phyloP scores from a whole-genome alignment of 2,329 filamentous ascomycete genomes.

The Ceratocystis papillata region DNA sequence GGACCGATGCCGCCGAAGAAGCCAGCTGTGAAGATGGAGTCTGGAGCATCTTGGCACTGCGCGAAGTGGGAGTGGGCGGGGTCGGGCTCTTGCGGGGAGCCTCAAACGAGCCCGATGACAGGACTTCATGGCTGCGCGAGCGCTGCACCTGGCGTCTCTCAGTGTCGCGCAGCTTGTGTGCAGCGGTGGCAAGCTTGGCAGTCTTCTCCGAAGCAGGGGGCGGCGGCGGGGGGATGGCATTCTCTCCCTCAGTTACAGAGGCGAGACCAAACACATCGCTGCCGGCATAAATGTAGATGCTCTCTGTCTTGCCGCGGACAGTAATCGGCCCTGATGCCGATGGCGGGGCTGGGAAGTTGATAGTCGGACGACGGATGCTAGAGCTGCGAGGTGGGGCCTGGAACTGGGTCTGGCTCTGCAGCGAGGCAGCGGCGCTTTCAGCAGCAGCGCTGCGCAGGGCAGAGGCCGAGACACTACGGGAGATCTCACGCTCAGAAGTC shows the following conservation, averaged over 20 bases:
- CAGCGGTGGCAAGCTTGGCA: slow-evolving; percentile 24
- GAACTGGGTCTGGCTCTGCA: background rate
- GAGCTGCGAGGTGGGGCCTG: slow-evolving; percentile 29
- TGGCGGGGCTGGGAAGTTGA: slow-evolving; percentile 23
- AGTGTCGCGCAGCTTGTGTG: slow-evolving; percentile 28
- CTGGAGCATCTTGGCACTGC: slow-evolving; percentile 28
- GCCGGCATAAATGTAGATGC: slow-evolving; percentile 58
- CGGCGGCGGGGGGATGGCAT: background rate
- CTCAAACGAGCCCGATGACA: slow-evolving; percentile 32
- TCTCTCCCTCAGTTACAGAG: slow-evolving; percentile 47
- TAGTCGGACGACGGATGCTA: slow-evolving; percentile 26
- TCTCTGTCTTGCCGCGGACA: slow-evolving; percentile 43
- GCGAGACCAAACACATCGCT: slow-evolving; percentile 56
- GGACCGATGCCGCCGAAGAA: slow-evolving; percentile 6
- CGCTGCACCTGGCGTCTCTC: slow-evolving; percentile 38
- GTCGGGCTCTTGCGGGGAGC: slow-evolving; percentile 19
- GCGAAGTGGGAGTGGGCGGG: slow-evolving; percentile 7
- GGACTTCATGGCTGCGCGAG: slow-evolving; percentile 42
- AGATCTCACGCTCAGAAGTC: background rate
- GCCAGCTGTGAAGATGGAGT: slow-evolving; percentile 1
- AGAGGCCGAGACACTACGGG: slow-evolving; percentile 39
- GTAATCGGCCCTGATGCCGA: slow-evolving; percentile 4
- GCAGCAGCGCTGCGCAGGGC: slow-evolving; percentile 43
- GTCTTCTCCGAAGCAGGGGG: slow-evolving; percentile 29
- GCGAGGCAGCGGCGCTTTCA: background rate